Conservation (phyloP, 306 rosid species). For the Canavalia gladiata region DNA sequence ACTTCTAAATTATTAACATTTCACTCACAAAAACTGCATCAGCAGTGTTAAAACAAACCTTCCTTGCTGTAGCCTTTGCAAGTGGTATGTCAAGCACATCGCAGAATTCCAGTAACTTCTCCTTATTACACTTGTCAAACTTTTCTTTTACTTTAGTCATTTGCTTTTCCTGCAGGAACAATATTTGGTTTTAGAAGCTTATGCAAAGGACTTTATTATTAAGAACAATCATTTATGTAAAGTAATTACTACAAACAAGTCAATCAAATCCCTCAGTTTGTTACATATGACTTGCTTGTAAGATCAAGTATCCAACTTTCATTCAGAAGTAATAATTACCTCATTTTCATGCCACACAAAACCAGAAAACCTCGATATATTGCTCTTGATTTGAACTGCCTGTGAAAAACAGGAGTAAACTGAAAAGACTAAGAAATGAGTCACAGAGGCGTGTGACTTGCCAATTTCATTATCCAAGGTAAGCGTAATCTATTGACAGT, state of each 20-base stretch:
- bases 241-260: conserved; percentile 11
- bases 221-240: conserved; percentile 8
- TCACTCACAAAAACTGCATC: neutral
- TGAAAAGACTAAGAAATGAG: conserved; percentile 42
- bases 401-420: conserved; percentile 36
- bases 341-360: conserved; percentile 93
- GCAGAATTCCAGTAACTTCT: conserved; percentile 88
- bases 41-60: conserved; percentile 67
- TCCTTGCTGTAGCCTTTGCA: conserved; percentile 74
- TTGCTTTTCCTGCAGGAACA: conserved; percentile 83
- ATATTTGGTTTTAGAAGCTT: conserved; percentile 36
- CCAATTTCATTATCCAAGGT: conserved; percentile 28
- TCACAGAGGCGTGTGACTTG: conserved; percentile 30
- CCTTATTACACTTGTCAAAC: conserved; percentile 88
- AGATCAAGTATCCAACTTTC: neutral
- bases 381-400: conserved; percentile 88
- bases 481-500: conserved; percentile 11
- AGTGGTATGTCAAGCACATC: conserved; percentile 78
- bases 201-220: conserved; percentile 13
- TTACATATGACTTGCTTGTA: conserved; percentile 1
- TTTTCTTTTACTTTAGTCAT: conserved; percentile 88
- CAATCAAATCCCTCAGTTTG: conserved; percentile 6
- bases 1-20: too few species aligned
- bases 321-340: conserved; percentile 59
- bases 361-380: conserved; percentile 95